These are phyloP conservation scores for Penicillium olsonii DNA, from an alignment of 2,329 filamentous ascomycete genomes.

Conservation along the genomic window DNA sequence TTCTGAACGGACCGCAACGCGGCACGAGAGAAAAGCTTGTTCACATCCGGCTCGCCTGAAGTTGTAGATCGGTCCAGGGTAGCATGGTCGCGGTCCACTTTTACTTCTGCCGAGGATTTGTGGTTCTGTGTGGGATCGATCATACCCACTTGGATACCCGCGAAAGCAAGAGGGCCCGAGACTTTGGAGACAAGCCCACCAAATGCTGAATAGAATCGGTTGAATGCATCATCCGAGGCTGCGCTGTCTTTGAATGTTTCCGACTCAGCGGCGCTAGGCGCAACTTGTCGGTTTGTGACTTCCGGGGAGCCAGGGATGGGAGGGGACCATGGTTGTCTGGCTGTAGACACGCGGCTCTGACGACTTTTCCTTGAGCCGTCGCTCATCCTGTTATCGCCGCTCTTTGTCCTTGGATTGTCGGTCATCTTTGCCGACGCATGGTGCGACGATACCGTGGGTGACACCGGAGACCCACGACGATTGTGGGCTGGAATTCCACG, in stretches of 20 bases:
- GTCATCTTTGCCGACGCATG: conserved; percentile 72
- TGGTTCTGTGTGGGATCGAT: conserved; percentile 40
- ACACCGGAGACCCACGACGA: conserved; percentile 65
- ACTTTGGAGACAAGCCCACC: conserved; percentile 85
- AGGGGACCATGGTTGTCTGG: conserved; percentile 38
- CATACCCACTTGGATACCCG: conserved; percentile 75
- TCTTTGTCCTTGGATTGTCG: conserved; percentile 46
- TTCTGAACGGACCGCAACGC: conserved; percentile 77
- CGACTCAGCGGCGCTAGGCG: conserved; percentile 33
- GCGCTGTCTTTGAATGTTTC: conserved; percentile 20
- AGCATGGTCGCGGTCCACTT: conserved; percentile 41
- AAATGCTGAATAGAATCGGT: conserved; percentile 89
- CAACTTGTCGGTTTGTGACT: conserved; percentile 35
- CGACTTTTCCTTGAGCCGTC: conserved; percentile 29
- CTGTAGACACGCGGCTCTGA: conserved; percentile 21
- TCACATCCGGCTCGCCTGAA: conserved; percentile 70
- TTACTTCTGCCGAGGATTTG: conserved; percentile 38
- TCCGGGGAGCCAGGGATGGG: conserved; percentile 37
- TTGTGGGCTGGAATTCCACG: conserved; percentile 68
- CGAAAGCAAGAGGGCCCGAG: conserved; percentile 88
- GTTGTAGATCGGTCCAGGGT: conserved; percentile 41
- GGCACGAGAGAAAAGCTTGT: conserved; percentile 80
- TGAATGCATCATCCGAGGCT: conserved; percentile 72
- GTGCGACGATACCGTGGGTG: conserved; percentile 72
- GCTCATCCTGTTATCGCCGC: conserved; percentile 32